Evolutionary conservation across 768 basidiomycete species (phyloP).

Genomic region (Phlebiopsis flavidoalba): DNA sequence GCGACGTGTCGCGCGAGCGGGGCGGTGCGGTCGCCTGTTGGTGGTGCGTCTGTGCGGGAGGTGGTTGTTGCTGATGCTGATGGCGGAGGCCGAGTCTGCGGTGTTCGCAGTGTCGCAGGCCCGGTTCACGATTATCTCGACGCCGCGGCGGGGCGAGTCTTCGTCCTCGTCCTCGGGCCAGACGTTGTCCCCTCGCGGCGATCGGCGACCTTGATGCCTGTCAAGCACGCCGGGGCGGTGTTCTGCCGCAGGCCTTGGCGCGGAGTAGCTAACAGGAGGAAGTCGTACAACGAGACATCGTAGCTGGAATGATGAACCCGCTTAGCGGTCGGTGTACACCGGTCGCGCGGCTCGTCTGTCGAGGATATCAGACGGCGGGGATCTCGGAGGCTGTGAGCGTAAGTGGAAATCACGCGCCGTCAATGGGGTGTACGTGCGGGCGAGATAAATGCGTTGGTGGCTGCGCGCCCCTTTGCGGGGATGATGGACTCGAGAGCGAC

Average conservation of each 20-base stretch:
- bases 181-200: slow-evolving; percentile 70
- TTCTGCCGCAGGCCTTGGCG: slow-evolving; percentile 42
- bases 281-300: slow-evolving; percentile 77
- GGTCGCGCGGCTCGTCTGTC: slow-evolving; percentile 47
- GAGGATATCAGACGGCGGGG: slow-evolving; percentile 48
- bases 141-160: slow-evolving; percentile 17
- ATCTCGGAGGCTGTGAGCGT: slow-evolving; percentile 56
- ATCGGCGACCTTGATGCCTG: slow-evolving; percentile 85
- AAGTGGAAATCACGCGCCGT: slow-evolving; percentile 69
- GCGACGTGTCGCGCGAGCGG: slow-evolving; percentile 33
- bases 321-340: slow-evolving; percentile 82
- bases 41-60: slow-evolving; percentile 15
- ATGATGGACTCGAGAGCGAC: slow-evolving; percentile 83
- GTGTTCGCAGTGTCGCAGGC: slow-evolving; percentile 30
- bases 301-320: slow-evolving; percentile 80
- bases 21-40: slow-evolving; percentile 18
- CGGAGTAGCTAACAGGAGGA: slow-evolving; percentile 49
- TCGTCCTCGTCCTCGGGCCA: slow-evolving; percentile 62
- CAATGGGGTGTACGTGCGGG: slow-evolving; percentile 67
- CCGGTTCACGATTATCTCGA: slow-evolving; percentile 39
- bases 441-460: slow-evolving; percentile 84
- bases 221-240: slow-evolving; percentile 79
- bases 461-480: slow-evolving; percentile 67
- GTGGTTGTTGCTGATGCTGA: slow-evolving; percentile 17
- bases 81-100: slow-evolving; percentile 13